Base-by-base conservation (phyloP, 208 protist species). In the Vickermania spadyakhi region DNA sequence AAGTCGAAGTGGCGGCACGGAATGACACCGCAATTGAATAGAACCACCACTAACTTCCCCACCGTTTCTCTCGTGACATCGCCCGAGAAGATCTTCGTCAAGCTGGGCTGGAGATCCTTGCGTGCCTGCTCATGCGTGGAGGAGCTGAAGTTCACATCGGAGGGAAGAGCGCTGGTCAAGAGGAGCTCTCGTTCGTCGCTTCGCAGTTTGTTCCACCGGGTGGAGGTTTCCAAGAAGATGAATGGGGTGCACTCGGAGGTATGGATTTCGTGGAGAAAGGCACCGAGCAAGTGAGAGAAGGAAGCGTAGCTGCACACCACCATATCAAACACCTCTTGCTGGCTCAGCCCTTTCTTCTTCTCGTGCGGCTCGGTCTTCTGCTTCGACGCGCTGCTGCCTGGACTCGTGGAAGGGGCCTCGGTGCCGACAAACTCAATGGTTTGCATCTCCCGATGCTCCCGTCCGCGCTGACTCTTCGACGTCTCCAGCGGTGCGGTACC, bases 1-100 rank as follows among this genome's bases (percentile, higher is more conserved):
- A 66, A 66, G 22, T 26, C 11, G 25, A 42, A 11, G 21, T 58
- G 18, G 29, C 25, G 50, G 30, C 41, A 60, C n/a, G 61, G 53
- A 5, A 66, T 49, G 28, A 66, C 61, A 36, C 45, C 52, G 28
- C 61, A 66, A 28, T 21, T 2, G n/a, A 66, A 18, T 13, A 66
- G 30, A 3, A 25, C 11, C 11, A 59, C 21, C 14, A 66, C 45
- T n/a, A 59, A 13, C 18, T 64, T 42, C 3, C 7, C 18, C 3
- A 64, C 13, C 5, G 22, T 45, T 23, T 31, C 25, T 3, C 41
- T 4, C 4, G 28, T 41, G 55, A 59, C 26, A 28, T 42, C 18
- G 26, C 55, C 55, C 4, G 7, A 41, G 26, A 59, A 59, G 22
- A 49, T 29, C 23, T 59, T 42, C 26, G 22, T 21, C 13, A 59